A percentile compares a stretch with the other conserved stretches of the same genome.
phyloP scores from a whole-genome alignment of 306 rosid species.

The Dalbergia cultrata region DNA sequence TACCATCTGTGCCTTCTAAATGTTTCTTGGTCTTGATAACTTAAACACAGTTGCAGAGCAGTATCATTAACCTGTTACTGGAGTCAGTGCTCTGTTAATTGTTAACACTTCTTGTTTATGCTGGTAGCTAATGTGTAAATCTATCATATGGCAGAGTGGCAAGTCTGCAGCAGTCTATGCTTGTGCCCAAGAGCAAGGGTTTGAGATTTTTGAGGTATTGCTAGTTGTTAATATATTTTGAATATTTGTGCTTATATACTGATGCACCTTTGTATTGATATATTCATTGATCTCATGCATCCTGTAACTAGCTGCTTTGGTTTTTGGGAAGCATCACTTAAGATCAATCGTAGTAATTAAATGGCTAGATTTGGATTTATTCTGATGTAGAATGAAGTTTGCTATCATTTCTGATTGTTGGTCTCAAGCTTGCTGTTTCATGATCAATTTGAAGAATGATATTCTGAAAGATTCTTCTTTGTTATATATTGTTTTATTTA shows the following conservation, averaged over 20 bases:
- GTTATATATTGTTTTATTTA: constrained; percentile 2
- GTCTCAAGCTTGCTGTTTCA: constrained; percentile 9
- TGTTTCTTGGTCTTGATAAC: constrained; percentile 2
- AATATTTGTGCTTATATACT: constrained; percentile 31
- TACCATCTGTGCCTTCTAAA: not conserved
- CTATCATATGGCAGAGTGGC: constrained; percentile 82
- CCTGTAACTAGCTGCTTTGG: constrained; percentile 21
- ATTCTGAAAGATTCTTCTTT: constrained; percentile 8
- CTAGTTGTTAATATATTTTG: constrained; percentile 8
- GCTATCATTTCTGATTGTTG: constrained; percentile 8
- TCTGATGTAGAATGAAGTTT: constrained; percentile 31
- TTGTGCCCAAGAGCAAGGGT: constrained; percentile 92
- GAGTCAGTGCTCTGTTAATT: constrained; percentile 7
- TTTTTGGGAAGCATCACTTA: constrained; percentile 31
- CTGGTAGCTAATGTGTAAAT: constrained; percentile 45
- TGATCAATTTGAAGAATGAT: constrained; percentile 28
- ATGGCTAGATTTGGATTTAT: constrained; percentile 34
- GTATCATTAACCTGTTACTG: constrained; percentile 27
- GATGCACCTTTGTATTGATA: constrained; percentile 18
- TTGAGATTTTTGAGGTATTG: constrained; percentile 83
- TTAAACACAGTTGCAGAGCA: constrained; percentile 7
- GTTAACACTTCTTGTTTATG: constrained; percentile 20
- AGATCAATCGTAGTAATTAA: constrained; percentile 24
- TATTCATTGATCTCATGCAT: constrained; percentile 35
- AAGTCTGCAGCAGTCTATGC: constrained; percentile 98